phyloP scores from a whole-genome alignment of 345 rosid species.

The Lumnitzera littorea region DNA sequence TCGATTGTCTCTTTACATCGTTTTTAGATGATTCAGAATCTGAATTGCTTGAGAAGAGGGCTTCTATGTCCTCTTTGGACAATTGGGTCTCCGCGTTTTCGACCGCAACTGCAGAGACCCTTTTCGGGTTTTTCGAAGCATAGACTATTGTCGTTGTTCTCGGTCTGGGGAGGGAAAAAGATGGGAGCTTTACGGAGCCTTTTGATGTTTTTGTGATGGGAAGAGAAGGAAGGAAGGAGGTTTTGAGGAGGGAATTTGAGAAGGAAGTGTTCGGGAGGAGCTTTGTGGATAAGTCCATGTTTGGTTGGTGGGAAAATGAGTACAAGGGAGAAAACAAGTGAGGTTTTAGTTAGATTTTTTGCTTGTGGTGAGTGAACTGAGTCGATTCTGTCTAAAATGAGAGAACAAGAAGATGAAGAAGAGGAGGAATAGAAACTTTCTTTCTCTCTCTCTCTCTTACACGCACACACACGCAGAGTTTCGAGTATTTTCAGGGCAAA shows the following conservation, averaged over 20 bases:
- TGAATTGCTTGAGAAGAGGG: slow-evolving; percentile 44
- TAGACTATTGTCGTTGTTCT: neutral
- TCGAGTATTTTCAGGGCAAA: too few species aligned
- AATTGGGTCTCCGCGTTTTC: slow-evolving; percentile 35
- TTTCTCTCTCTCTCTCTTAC: too few species aligned
- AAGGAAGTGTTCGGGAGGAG: slow-evolving; percentile 12
- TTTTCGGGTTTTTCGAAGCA: slow-evolving; percentile 3
- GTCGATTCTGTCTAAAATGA: too few species aligned
- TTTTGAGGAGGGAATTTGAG: slow-evolving; percentile 25
- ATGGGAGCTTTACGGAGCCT: slow-evolving; percentile 1
- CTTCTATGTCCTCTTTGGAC: slow-evolving; percentile 51
- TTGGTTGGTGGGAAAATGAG: slow-evolving; percentile 9
- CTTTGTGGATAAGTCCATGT: slow-evolving; percentile 55
- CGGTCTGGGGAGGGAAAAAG: slow-evolving; percentile 15
- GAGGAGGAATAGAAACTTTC: too few species aligned
- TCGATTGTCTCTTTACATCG: slow-evolving; percentile 29
- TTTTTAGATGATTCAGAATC: slow-evolving; percentile 26
- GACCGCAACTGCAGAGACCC: slow-evolving; percentile 41
- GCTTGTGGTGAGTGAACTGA: too few species aligned
- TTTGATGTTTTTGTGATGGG: slow-evolving; percentile 13
- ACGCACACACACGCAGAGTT: too few species aligned
- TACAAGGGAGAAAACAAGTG: neutral
- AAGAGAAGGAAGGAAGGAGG: slow-evolving; percentile 50
- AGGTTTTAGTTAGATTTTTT: too few species aligned
- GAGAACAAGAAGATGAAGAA: too few species aligned